Base-by-base conservation (phyloP, 192 early-diverging fungal species). In the Backusella tarrabulga region DNA sequence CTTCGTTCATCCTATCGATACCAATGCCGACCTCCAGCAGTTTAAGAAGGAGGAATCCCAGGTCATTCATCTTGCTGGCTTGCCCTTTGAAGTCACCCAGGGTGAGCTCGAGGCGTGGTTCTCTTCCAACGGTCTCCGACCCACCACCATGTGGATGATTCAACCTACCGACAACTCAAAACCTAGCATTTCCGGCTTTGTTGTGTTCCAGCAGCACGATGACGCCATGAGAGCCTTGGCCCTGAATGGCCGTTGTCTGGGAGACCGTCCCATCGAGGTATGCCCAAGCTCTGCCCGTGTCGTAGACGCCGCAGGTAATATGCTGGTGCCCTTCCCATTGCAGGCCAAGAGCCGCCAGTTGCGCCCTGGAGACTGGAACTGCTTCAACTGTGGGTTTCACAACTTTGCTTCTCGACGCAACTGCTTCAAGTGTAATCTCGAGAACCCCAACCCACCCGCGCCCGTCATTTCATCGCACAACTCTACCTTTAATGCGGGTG, bases 331-430 rank as follows among this genome's bases (percentile, higher is more conserved):
- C 2, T 91, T 92, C 79, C 90, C 89, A 12, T 35, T 80, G 21
- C 81, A 82, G 60, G 56, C 82, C 52, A 87, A 88, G 77, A 77
- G 72, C n/a, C 81, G 79, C 50, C 38, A 54, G 23, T 23, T 84
- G 36, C 85, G 88, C 34, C 90, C 92, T 5, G 91, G 91, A 11
- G 93, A 94, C 78, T 94, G 93, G 93, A 82, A 89, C n/a, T 94
- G 92, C 78, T 76, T 88, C 66, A 83, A 86, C 34, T 93, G 92
- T 78, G 83, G 87, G 15, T 94, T 89, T 73, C 88, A 90, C 73
- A 94, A 94, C 79, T 94, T 91, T 81, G 89, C 93, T 8, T 87
- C 87, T 4, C 77, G 91, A 29, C 75, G 86, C 34, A 80, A 83
- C 6, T 94, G 93, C 76, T 85, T 90, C 75, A 92, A 93, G 76